Base-by-base conservation (phyloP, 2,329 filamentous ascomycete genomes). In the Penicillium sp. region DNA sequence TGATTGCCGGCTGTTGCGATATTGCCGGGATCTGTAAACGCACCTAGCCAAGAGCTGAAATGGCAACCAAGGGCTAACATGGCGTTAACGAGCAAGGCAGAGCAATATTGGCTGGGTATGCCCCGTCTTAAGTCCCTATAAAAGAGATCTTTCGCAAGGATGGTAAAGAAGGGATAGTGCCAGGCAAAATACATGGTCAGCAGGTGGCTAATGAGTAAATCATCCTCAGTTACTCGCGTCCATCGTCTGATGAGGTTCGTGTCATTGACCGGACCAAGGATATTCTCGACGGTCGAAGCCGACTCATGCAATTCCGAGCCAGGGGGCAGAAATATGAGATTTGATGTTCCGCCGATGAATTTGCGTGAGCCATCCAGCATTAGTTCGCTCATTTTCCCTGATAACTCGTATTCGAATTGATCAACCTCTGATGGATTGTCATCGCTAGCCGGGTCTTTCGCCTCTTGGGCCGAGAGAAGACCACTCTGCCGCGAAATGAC, bases 111-210 rank as follows among this genome's bases (percentile, higher is more conserved):
- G 0, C 86, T 89, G 43, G 84, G 68, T 72, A 79, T 74, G 0
- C 94, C 93, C 14, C 82, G 82, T 43, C 88, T 73, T 65, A 96
- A 97, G 70, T 97, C 92, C 41, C 88, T 83, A 69, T 90, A 92
- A 70, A 99, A 97, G 29, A 96, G 78, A 35, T 82, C 86, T 71
- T 90, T 95, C 12, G 92, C 93, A 6, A 97, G 79, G 0, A 90
- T 94, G 4, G 92, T 93, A 72, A 97, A 99, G 75, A 94, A 97
- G 18, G 92, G 88, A 73, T 97, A 97, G 74, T 97, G 94, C 89
- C 93, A 97, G 65, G 87, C 91, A 76, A 97, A 97, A 75, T 99
- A 99, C 90, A 97, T 92, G 67, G 92, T 93, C 69, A 99, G 85
- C 18, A 99, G 84, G 73, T 97, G 93, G 15, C 87, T 83, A 64